Evolutionary conservation across 805 yeast species (phyloP).

Genomic region (Komagataella phaffii): DNA sequence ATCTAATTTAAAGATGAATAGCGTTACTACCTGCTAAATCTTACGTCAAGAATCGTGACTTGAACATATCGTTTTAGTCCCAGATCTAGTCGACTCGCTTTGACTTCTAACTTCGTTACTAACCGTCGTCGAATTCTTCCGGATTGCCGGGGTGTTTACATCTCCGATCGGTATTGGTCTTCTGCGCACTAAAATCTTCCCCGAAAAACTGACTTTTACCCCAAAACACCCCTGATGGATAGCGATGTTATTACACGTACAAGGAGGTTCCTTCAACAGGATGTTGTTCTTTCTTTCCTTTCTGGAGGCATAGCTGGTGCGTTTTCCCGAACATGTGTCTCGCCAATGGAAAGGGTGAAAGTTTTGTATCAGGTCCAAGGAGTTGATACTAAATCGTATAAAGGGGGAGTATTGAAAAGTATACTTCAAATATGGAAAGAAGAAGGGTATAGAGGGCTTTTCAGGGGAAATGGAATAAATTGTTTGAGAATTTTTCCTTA

Average conservation of each 20-base stretch:
- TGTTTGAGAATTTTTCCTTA: conserved; percentile 88
- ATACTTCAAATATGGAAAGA: conserved; percentile 69
- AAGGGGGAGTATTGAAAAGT: conserved; percentile 64
- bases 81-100: not conserved
- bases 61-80: not conserved
- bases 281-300: conserved; percentile 47
- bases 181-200: not conserved
- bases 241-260: not conserved
- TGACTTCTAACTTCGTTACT: not conserved
- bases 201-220: not conserved
- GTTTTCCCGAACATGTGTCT: conserved; percentile 77
- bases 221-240: not conserved
- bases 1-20: conserved; percentile 2
- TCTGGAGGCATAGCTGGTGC: conserved; percentile 77
- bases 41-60: not conserved
- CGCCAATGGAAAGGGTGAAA: conserved; percentile 92
- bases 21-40: not conserved
- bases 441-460: conserved; percentile 85
- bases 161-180: not conserved
- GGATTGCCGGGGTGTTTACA: not conserved
- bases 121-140: not conserved
- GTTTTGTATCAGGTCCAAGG: conserved; percentile 86
- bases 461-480: conserved; percentile 84
- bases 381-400: conserved; percentile 22
- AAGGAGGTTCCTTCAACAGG: conserved; percentile 19